Conservation (phyloP, 164 flowering plant genomes). For the Euptelea pleiosperma region DNA sequence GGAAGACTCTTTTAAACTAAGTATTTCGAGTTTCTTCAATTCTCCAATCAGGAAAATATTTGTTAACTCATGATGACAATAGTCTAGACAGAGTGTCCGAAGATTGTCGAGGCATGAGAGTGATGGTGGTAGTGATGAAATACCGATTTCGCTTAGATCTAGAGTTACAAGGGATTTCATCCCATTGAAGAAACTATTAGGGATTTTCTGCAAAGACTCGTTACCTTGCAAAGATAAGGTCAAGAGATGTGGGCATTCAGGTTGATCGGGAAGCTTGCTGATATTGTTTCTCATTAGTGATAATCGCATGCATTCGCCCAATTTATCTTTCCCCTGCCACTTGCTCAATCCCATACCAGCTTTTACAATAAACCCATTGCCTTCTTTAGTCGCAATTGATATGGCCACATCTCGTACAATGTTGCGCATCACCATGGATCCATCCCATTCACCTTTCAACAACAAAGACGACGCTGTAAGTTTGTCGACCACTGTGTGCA, state of each 20-base stretch:
- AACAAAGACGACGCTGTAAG: slow-evolving; percentile 19
- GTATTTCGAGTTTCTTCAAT: slow-evolving; percentile 12
- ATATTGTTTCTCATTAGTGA: background rate
- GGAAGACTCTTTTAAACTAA: background rate
- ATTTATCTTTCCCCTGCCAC: background rate
- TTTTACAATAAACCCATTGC: no score
- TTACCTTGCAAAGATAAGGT: background rate
- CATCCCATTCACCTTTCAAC: background rate
- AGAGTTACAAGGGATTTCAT: no score
- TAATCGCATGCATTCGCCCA: background rate
- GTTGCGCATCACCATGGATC: slow-evolving; percentile 11
- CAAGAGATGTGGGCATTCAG: slow-evolving; percentile 10
- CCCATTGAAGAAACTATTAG: slow-evolving; percentile 13
- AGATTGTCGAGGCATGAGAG: background rate
- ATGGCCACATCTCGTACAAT: slow-evolving; percentile 16
- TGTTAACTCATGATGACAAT: background rate
- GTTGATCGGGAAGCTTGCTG: slow-evolving; percentile 8
- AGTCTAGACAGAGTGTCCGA: slow-evolving; percentile 7
- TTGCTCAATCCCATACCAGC: background rate
- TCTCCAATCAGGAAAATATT: slow-evolving; percentile 12
- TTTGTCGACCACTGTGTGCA: background rate
- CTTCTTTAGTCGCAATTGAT: slow-evolving; percentile 10
- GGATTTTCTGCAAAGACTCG: no score
- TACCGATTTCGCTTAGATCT: background rate
- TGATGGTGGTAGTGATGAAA: slow-evolving; percentile 5